A percentile compares a stretch with the other conserved stretches of the same genome.
phyloP scores from a whole-genome alignment of 345 rosid genomes.

The Ailanthus altissimus region DNA sequence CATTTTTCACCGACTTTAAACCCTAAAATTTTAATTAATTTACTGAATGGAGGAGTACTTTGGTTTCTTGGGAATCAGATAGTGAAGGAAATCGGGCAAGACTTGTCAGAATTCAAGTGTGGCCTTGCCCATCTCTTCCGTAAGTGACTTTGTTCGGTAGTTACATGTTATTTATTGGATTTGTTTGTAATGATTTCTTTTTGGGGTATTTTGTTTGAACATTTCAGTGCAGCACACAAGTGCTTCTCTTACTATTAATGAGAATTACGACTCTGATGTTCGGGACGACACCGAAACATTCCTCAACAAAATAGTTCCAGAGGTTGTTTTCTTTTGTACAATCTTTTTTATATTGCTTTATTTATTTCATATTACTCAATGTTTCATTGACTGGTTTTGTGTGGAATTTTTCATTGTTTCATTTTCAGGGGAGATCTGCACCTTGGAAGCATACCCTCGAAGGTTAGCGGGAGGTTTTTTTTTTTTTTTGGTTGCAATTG shows the following conservation, averaged over 20 bases:
- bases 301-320: conserved; percentile 89
- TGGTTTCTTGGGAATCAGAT: conserved; percentile 47
- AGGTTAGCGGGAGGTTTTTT: conserved; percentile 43
- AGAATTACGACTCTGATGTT: conserved; percentile 94
- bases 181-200: background rate
- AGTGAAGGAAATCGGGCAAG: conserved; percentile 68
- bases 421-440: conserved; percentile 77
- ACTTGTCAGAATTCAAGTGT: conserved; percentile 76
- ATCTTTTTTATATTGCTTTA: background rate
- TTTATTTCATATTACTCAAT: background rate
- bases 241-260: conserved; percentile 94
- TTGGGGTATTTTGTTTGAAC: background rate
- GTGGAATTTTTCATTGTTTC: background rate
- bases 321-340: conserved; percentile 39
- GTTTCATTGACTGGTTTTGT: background rate
- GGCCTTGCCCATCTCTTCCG: conserved; percentile 93
- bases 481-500: background rate
- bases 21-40: background rate
- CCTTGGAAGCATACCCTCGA: conserved; percentile 97
- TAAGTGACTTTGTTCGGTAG: conserved; percentile 29
- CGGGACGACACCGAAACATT: conserved; percentile 92
- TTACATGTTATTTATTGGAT: too few relatives aligned
- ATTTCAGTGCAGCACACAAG: conserved; percentile 86
- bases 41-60: too few relatives aligned
- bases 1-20: background rate